Percentiles rank a stretch among this genome's conserved stretches.
Conservation (phyloP, 345 rosid genomes). For the Hypericum androsaemum region DNA sequence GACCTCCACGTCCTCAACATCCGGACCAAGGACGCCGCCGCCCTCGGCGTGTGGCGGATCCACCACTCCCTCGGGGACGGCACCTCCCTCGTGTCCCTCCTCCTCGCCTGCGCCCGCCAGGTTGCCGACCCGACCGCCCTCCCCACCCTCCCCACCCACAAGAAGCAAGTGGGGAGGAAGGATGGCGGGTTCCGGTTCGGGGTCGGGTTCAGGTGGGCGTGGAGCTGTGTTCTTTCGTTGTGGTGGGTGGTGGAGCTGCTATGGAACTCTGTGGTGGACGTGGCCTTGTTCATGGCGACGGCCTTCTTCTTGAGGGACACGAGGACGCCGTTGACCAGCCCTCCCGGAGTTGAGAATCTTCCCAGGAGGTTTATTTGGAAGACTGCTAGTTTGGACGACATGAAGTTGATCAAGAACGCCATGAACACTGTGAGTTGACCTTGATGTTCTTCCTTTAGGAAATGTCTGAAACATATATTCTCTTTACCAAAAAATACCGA, state of each 20-base stretch:
- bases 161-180: neutral
- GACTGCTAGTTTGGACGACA: constrained; percentile 27
- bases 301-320: constrained; percentile 38
- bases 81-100: neutral
- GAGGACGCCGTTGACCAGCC: constrained; percentile 44
- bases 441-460: neutral
- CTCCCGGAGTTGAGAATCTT: constrained; percentile 7
- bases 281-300: constrained; percentile 31
- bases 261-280: constrained; percentile 20
- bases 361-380: constrained; percentile 21
- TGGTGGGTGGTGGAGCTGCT: constrained; percentile 12
- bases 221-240: neutral
- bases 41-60: neutral
- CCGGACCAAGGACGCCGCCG: neutral
- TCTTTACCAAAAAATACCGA: too few species aligned
- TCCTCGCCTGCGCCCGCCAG: neutral
- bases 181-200: neutral
- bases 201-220: neutral
- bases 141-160: neutral
- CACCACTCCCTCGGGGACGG: constrained; percentile 6
- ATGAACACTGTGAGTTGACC: constrained; percentile 22
- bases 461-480: too few species aligned
- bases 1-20: neutral
- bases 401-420: constrained; percentile 27
- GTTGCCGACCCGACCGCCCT: neutral